phyloP scores from a whole-genome alignment of 1,284 basidiomycete species.

The Ceratobasidium sp. region DNA sequence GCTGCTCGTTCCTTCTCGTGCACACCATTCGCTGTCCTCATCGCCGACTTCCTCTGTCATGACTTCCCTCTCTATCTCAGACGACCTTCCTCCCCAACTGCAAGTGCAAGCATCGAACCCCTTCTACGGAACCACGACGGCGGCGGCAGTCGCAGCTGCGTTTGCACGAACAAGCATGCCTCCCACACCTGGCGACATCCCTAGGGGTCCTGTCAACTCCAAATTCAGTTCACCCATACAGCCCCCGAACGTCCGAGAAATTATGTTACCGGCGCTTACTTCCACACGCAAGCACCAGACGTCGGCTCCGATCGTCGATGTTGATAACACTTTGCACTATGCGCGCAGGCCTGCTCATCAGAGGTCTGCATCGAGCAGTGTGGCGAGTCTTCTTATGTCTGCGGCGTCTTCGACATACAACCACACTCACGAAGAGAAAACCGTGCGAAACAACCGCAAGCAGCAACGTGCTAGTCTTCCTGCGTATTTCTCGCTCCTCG shows the following conservation, averaged over 20 bases:
- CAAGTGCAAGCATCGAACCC: slow-evolving; percentile 29
- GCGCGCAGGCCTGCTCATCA: slow-evolving; percentile 29
- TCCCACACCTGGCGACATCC: slow-evolving; percentile 33
- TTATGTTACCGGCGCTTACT: slow-evolving; percentile 9
- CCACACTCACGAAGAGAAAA: slow-evolving; percentile 31
- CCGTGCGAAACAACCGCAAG: slow-evolving; percentile 56
- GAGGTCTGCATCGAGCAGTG: slow-evolving; percentile 34
- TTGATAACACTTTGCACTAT: slow-evolving; percentile 36
- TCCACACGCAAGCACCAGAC: slow-evolving; percentile 21
- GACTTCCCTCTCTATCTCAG: slow-evolving; percentile 43
- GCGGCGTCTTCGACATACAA: slow-evolving; percentile 18
- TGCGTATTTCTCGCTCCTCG: slow-evolving; percentile 76
- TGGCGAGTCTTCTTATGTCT: slow-evolving; percentile 35
- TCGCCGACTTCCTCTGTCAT: slow-evolving; percentile 64
- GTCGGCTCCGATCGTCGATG: background rate
- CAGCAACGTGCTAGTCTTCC: slow-evolving; percentile 78
- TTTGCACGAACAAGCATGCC: slow-evolving; percentile 41
- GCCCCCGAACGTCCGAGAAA: slow-evolving; percentile 16
- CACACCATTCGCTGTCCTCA: slow-evolving; percentile 57
- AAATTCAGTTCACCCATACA: slow-evolving; percentile 5
- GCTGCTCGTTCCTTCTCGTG: slow-evolving; percentile 37
- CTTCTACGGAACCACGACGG: slow-evolving; percentile 23
- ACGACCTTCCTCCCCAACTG: slow-evolving; percentile 43
- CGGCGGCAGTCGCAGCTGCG: slow-evolving; percentile 35
- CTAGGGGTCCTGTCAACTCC: slow-evolving; percentile 6